Evolutionary conservation across 495 filamentous ascomycete species (phyloP), one percentile per base, ranked within the genome.

Genomic region (Aspergillus nanangensis): DNA sequence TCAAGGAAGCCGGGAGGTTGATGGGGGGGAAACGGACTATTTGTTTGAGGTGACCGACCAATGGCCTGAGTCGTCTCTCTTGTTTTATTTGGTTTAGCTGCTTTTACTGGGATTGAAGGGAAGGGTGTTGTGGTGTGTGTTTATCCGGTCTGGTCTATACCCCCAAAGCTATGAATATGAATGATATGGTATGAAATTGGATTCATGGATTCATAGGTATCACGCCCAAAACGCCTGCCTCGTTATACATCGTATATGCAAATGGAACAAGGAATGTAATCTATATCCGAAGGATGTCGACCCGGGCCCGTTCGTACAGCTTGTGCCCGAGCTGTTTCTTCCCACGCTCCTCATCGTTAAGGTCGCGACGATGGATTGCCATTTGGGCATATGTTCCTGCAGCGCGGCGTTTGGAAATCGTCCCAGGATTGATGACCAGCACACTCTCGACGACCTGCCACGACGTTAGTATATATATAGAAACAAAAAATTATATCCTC

Each of bases 391-490:
- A 96, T 2, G 87, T 90, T 4, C 90, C 90, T 1, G 90, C 72
- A 0, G 78, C 88, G 55, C 80, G 81, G 46, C 83, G 77, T 56
- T 95, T 95, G 18, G 87, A 90, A n/a, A 94, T 65, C 36, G 80
- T 85, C 1, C 90, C 90, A 0, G 90, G 90, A 66, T 96, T 96
- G 61, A 96, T 83, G 5, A 88, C 83, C 0, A 93, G 66, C 3
- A 95, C 88, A 50, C 80, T 86, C 51, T 95, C 86, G 8, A 95
- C 80, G 7, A 94, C 88, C 87, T 91, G 32, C n/a, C n/a, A n/a
- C n/a, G n/a, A n/a, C n/a, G n/a, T n/a, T n/a, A n/a, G n/a, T n/a
- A n/a, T n/a, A n/a, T n/a, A n/a, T n/a, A n/a, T n/a, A n/a, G n/a
- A n/a, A n/a, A n/a, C n/a, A n/a, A n/a, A n/a, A n/a, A n/a, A n/a